Evolutionary conservation across 2,329 filamentous ascomycete genomes (phyloP).

Genomic region (Rutstroemia sp.): DNA sequence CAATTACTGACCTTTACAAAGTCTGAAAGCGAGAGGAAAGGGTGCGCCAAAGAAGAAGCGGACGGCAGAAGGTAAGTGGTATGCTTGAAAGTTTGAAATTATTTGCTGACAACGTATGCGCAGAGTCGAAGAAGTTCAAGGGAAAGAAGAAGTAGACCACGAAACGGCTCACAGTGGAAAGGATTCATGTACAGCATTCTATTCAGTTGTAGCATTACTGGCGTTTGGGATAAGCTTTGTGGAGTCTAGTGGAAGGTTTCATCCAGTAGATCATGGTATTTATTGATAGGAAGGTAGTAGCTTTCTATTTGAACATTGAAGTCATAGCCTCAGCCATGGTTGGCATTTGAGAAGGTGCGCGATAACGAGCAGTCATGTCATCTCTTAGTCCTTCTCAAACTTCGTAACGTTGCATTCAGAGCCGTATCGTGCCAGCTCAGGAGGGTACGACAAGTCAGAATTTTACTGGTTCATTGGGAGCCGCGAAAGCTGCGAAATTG

Average conservation of each 20-base stretch:
- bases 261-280: too few relatives aligned
- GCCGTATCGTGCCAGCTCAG: too few relatives aligned
- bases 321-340: too few relatives aligned
- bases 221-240: constrained; percentile 19
- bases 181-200: constrained; percentile 19
- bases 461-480: too few relatives aligned
- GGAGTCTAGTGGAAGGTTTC: neutral
- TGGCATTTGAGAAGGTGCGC: too few relatives aligned
- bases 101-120: neutral
- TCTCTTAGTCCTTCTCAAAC: too few relatives aligned
- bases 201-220: constrained; percentile 23
- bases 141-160: constrained; percentile 37
- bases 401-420: too few relatives aligned
- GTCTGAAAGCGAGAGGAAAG: constrained; percentile 75
- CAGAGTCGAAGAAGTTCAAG: constrained; percentile 39
- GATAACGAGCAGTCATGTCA: too few relatives aligned
- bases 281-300: too few relatives aligned
- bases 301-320: too few relatives aligned
- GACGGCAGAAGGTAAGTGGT: constrained; percentile 36
- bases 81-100: neutral
- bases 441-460: too few relatives aligned
- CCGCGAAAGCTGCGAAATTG: too few relatives aligned
- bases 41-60: constrained; percentile 85
- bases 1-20: constrained; percentile 37
- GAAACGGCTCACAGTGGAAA: constrained; percentile 10